Evolutionary conservation across 2,329 filamentous ascomycete species (phyloP).

Genomic region (Ophiostoma himal-ulmi): DNA sequence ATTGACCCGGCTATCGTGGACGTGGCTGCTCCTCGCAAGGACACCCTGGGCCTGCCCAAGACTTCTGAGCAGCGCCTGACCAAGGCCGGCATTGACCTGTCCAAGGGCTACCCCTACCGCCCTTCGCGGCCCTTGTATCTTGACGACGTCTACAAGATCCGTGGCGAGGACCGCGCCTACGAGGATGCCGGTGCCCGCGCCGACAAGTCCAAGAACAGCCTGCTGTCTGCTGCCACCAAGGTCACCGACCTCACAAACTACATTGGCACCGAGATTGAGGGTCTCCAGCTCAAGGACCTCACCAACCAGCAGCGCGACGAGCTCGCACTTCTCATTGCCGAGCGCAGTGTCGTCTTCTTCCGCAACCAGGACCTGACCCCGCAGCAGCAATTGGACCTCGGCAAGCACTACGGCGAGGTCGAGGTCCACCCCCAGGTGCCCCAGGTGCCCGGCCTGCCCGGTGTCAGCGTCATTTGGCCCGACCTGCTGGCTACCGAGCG

Average conservation of each 20-base stretch:
- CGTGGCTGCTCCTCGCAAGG: slow-evolving; percentile 56
- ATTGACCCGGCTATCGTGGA: slow-evolving; percentile 60
- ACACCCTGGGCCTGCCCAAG: slow-evolving; percentile 57
- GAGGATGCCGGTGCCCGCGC: slow-evolving; percentile 59
- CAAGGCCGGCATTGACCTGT: slow-evolving; percentile 64
- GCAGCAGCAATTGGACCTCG: slow-evolving; percentile 57
- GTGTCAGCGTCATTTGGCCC: slow-evolving; percentile 65
- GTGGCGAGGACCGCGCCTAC: slow-evolving; percentile 50
- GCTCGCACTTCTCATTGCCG: slow-evolving; percentile 56
- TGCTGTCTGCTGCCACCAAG: slow-evolving; percentile 56
- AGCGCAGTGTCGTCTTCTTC: slow-evolving; percentile 62
- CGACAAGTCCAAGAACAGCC: slow-evolving; percentile 56
- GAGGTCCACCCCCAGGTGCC: slow-evolving; percentile 68
- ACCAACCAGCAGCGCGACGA: slow-evolving; percentile 56
- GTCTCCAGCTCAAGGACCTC: slow-evolving; percentile 57
- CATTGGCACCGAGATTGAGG: slow-evolving; percentile 60
- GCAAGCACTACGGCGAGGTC: slow-evolving; percentile 58
- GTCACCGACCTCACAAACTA: slow-evolving; percentile 56
- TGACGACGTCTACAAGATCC: slow-evolving; percentile 63
- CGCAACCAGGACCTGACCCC: slow-evolving; percentile 57
- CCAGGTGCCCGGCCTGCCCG: slow-evolving; percentile 61
- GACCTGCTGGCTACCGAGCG: slow-evolving; percentile 58
- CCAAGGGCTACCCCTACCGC: slow-evolving; percentile 64
- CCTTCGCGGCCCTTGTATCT: slow-evolving; percentile 62
- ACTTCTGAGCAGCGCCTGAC: slow-evolving; percentile 53